Evolutionary conservation across 768 basidiomycete species (phyloP).

Genomic region (Leccinum rimulosum): DNA sequence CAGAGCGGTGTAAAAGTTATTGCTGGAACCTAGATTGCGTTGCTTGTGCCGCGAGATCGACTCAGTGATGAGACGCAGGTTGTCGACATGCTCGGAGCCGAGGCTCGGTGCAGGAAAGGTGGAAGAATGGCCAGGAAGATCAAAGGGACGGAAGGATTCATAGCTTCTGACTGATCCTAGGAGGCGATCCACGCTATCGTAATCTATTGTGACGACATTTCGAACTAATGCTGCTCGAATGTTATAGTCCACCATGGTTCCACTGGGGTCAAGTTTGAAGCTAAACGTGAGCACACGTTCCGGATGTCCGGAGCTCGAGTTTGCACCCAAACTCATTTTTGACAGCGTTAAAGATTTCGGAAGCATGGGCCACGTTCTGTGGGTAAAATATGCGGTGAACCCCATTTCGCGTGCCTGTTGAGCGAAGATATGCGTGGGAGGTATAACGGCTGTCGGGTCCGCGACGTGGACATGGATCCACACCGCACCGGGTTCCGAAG

Average conservation of each 20-base stretch:
- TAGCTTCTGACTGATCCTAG: slow-evolving; percentile 32
- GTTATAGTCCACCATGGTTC: slow-evolving; percentile 66
- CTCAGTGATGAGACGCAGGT: slow-evolving; percentile 33
- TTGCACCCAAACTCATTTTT: slow-evolving; percentile 48
- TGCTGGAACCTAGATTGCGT: slow-evolving; percentile 18
- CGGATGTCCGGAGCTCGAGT: slow-evolving; percentile 27
- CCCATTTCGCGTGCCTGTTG: slow-evolving; percentile 51
- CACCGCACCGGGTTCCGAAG: slow-evolving; percentile 49
- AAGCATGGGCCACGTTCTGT: slow-evolving; percentile 71
- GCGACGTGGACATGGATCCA: slow-evolving; percentile 96
- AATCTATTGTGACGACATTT: slow-evolving; percentile 62
- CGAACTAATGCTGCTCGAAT: slow-evolving; percentile 72
- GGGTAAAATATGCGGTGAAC: slow-evolving; percentile 61
- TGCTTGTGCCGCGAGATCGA: slow-evolving; percentile 26
- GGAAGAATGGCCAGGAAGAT: background rate
- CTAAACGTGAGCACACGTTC: slow-evolving; percentile 82
- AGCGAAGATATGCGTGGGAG: slow-evolving; percentile 63
- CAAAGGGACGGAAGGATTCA: slow-evolving; percentile 24
- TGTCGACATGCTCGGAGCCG: slow-evolving; percentile 20
- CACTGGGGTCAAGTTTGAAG: slow-evolving; percentile 55
- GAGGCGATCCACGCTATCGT: slow-evolving; percentile 61
- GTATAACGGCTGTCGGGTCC: slow-evolving; percentile 81
- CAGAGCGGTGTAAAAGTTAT: slow-evolving; percentile 26
- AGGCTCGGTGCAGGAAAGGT: slow-evolving; percentile 6
- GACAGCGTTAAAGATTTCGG: slow-evolving; percentile 53